Conservation (phyloP, 306 rosid species). For the Mucuna pruriens region DNA sequence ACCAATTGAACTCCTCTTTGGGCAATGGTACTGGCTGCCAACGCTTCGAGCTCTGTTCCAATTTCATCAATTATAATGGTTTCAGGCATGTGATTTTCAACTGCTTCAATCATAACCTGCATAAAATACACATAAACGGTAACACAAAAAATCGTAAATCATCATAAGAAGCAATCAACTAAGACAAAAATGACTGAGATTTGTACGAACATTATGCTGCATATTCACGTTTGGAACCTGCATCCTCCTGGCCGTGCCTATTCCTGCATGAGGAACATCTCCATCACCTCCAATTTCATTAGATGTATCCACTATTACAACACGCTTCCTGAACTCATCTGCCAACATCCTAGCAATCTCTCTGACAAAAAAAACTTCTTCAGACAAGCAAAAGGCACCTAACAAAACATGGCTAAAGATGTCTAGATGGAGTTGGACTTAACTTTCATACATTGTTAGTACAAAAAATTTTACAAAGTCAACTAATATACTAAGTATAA, state of each 20-base stretch:
- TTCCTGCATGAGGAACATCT: constrained; percentile 94
- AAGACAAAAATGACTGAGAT: constrained; percentile 28
- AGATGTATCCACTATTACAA: constrained; percentile 95
- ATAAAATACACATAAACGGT: constrained; percentile 8
- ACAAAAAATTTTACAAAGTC: neutral
- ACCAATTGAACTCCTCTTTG: constrained; percentile 99
- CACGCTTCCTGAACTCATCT: constrained; percentile 85
- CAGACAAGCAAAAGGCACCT: constrained; percentile 30
- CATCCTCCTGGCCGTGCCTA: constrained; percentile 98
- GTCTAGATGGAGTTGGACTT: neutral
- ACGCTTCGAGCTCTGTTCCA: constrained; percentile 97
- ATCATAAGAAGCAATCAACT: constrained; percentile 29
- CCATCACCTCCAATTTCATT: constrained; percentile 99
- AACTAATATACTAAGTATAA: too few species aligned
- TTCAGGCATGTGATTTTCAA: constrained; percentile 98
- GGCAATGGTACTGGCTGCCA: constrained; percentile 99
- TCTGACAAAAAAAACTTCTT: constrained; percentile 57
- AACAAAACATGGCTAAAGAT: neutral
- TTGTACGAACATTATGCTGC: constrained; percentile 83
- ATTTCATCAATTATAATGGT: constrained; percentile 96
- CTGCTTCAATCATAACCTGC: constrained; percentile 99
- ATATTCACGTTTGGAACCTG: constrained; percentile 96
- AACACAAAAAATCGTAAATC: neutral
- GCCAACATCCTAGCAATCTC: constrained; percentile 98
- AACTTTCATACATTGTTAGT: neutral